Base-by-base conservation (phyloP, 75 land plant genomes). In the Adiantum capillusveneris region DNA sequence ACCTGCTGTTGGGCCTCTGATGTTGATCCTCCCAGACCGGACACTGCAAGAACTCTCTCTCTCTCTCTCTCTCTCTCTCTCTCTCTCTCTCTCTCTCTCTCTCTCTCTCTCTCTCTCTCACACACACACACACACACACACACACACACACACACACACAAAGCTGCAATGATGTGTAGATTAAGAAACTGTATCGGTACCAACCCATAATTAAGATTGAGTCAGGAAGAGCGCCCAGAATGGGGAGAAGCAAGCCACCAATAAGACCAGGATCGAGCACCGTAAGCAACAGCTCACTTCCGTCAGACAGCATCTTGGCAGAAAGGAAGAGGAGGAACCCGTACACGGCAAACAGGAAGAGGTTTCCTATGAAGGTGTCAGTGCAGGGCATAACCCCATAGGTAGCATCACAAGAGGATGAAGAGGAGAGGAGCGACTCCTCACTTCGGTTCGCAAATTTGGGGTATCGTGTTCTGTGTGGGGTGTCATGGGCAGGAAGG, bases 311-410 rank as follows among this genome's bases (percentile, higher is more conserved):
- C 44, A 78, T 67, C 31, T 80, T 75, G 7, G 92, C 92, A 0
- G 87, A 69, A 16, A 62, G 28, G 36, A 72, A 80, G 81, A 87
- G 68, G 18, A 81, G 29, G 48, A 63, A 81, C 2, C 87, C 92
- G 46, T 87, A 87, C 0, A 74, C 78, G 25, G 73, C 3, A 22
- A 81, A 53, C 37, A 87, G 49, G 59, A 77, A 80, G 21, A 81
- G 19, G 52, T 84, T 87, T 1, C 92, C 92, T 2, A 64, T 43
- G n/a, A 66, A 30, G 6, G 74, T 57, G 11, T 75, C 65, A 25
- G 87, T 81, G 64, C 92, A 87, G 11, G 92, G 92, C 56, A 87
- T 12, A 49, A 87, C 59, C 22, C 92, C 92, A 60, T 87, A 87
- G 0, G 74, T 70, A 77, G 77, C 70, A 37, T 87, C 88, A 50